These are phyloP conservation scores for Sporothrix phasma DNA, from an alignment of 2,329 filamentous ascomycete species.

Conservation along the genomic window DNA sequence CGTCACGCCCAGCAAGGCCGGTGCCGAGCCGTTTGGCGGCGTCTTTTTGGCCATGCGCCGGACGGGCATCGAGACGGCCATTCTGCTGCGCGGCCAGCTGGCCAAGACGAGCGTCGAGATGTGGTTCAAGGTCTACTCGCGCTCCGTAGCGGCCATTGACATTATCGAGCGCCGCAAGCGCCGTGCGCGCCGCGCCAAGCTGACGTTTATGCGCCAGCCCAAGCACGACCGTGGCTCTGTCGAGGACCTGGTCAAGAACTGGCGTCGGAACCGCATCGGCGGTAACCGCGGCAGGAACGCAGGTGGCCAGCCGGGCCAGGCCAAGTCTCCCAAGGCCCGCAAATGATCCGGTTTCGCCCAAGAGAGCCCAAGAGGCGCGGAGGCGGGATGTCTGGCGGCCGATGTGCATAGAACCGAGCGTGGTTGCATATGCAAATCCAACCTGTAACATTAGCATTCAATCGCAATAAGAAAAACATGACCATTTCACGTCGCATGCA, in stretches of 20 bases:
- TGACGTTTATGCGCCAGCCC: constrained; percentile 85
- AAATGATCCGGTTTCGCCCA: neutral
- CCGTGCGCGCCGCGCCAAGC: constrained; percentile 73
- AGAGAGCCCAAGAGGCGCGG: neutral
- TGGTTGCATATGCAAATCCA: neutral
- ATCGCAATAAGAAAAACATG: neutral
- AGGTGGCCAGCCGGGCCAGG: constrained; percentile 10
- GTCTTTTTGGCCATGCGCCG: constrained; percentile 80
- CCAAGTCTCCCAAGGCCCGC: constrained; percentile 1
- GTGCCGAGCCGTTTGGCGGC: constrained; percentile 80
- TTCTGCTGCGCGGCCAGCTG: constrained; percentile 77
- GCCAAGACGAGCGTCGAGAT: constrained; percentile 87
- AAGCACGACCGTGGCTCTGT: constrained; percentile 83
- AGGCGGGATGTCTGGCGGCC: too few species aligned
- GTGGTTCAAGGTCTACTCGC: constrained; percentile 94
- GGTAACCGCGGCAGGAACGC: constrained; percentile 26
- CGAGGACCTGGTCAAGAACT: constrained; percentile 65
- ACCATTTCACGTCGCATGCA: neutral
- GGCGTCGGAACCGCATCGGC: constrained; percentile 33
- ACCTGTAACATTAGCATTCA: constrained; percentile 4
- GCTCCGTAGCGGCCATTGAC: constrained; percentile 82
- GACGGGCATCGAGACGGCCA: constrained; percentile 78
- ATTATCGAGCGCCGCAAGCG: constrained; percentile 79
- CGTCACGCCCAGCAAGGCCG: constrained; percentile 68
- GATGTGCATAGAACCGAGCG: neutral